These are phyloP conservation scores for Malassezia obtusa DNA, from an alignment of 1,284 basidiomycete genomes.

Conservation along the genomic window DNA sequence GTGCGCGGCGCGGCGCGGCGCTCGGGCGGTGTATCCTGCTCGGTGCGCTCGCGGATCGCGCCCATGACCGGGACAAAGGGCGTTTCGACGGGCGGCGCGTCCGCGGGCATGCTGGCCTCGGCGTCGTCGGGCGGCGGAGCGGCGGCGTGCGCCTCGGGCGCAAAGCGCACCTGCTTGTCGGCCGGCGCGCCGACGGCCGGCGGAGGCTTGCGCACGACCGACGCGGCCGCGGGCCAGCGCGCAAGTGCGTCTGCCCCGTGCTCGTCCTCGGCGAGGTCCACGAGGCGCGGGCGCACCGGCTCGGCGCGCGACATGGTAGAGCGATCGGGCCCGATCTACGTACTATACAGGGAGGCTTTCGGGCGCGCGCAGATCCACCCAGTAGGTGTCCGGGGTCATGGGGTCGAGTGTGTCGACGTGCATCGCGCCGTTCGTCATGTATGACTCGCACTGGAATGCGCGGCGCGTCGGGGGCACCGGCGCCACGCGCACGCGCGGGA, in stretches of 20 bases:
- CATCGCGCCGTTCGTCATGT: constrained; percentile 21
- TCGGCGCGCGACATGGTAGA: constrained; percentile 6
- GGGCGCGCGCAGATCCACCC: constrained; percentile 12
- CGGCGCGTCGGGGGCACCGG: constrained; percentile 7
- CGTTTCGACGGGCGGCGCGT: not conserved
- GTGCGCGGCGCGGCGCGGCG: not conserved
- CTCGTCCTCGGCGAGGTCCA: constrained; percentile 29
- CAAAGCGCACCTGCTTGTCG: not conserved
- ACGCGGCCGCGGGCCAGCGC: constrained; percentile 35
- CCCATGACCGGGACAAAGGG: constrained; percentile 6
- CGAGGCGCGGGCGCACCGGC: constrained; percentile 28
- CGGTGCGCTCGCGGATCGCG: constrained; percentile 3
- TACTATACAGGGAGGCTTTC: not conserved
- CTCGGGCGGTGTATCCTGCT: not conserved
- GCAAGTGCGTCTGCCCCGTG: constrained; percentile 17
- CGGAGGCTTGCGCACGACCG: constrained; percentile 20
- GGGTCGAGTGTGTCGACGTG: constrained; percentile 21
- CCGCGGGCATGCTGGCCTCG: not conserved
- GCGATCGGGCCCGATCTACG: not conserved
- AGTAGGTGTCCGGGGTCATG: constrained; percentile 15
- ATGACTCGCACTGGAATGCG: constrained; percentile 24
- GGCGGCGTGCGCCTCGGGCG: not conserved
- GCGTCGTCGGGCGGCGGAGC: not conserved
- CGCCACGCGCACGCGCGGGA: constrained; percentile 20
- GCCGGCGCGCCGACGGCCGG: not conserved